Evolutionary conservation across 169 alveolate species (phyloP), one percentile per base, ranked within the genome.

Genomic region (Plasmodium vivax): DNA sequence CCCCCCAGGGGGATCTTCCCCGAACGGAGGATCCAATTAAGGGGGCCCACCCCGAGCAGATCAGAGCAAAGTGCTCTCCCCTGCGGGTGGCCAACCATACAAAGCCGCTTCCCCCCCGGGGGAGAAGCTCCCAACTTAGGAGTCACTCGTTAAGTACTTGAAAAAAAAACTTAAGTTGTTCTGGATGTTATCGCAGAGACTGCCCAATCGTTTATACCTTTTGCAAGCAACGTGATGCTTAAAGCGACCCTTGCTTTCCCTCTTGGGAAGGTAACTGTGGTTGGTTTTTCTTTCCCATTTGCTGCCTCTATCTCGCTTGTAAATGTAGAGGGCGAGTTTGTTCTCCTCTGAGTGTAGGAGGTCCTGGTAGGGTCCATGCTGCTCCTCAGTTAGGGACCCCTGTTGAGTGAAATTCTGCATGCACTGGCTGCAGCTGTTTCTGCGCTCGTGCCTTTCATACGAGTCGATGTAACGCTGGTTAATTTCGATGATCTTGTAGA

Each of bases 261-360:
- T 79, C 80, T 88, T 88, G 16, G 88, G 80, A 56, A 79, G 14
- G 58, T 56, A n/a, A 41, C 38, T 71, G 34, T 56, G 87, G 73
- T 79, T 71, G 6, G 19, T 88, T 88, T 88, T 88, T 80, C 45
- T 88, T 10, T 34, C 81, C 47, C 71, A 79, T 38, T 79, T 88
- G 6, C 36, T 88, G 3, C 34, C 43, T 79, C 82, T 88, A 27
- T 80, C 56, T 3, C 90, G 68, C 68, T 58, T 41, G 84, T 88
- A 88, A 88, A 79, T 56, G n/a, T 88, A 88, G 10, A 88, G 83
- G 58, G 94, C 94, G 79, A 88, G 38, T 27, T 88, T 88, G 51
- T 88, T 34, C 8, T 79, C 88, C 38, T 88, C 94, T 30, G 30
- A 10, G 10, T 38, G 41, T 82, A 58, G n/a, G 9, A 19, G 23